Evolutionary conservation across 2,329 filamentous ascomycete species (phyloP), one percentile per base, ranked within the genome.

Genomic region (Cordyceps militaris): DNA sequence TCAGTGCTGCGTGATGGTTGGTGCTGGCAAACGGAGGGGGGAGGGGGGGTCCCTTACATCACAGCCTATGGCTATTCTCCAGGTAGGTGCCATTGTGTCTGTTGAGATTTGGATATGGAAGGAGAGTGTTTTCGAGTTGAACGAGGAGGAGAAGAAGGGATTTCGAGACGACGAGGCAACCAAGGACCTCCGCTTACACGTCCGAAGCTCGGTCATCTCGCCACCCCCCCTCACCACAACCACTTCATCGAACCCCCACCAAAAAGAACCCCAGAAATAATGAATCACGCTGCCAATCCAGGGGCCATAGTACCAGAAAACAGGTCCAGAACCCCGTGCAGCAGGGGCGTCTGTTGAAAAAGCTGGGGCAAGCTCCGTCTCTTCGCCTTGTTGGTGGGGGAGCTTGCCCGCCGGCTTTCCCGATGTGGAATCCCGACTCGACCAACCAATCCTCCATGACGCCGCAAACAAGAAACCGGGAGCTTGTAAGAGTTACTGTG

Each of bases 1-100:
- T 63, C 57, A 63, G 60, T 24, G 42, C 26, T 32, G 5, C 28
- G 24, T 2, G 14, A 32, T 36, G 46, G 38, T 1, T 40, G 8
- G 23, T 24, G 19, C 23, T 11, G 21, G 40, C n/a, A 19, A 24
- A 19, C 40, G 14, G 13, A 2, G n/a, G 38, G 19, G 13, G 16
- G 23, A 30, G 32, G 19, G 48, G n/a, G 9, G 48, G 28, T 9
- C 9, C 71, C 77, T 70, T 67, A 81, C 79, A 73, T 82, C 79
- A 65, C 78, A 79, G 63, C 77, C 79, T 62, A 81, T 72, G 44
- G 75, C 79, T 57, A 82, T 79, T 65, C 71, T 79, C 78, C 78
- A 80, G 61, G 73, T 74, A 50, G 75, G 76, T 59, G 73, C 65
- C 76, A 79, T 78, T 56, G 54, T 73, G 53, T 54, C 21, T 61